Conservation (phyloP, 2,329 filamentous ascomycete genomes). For the Alternaria viburni region DNA sequence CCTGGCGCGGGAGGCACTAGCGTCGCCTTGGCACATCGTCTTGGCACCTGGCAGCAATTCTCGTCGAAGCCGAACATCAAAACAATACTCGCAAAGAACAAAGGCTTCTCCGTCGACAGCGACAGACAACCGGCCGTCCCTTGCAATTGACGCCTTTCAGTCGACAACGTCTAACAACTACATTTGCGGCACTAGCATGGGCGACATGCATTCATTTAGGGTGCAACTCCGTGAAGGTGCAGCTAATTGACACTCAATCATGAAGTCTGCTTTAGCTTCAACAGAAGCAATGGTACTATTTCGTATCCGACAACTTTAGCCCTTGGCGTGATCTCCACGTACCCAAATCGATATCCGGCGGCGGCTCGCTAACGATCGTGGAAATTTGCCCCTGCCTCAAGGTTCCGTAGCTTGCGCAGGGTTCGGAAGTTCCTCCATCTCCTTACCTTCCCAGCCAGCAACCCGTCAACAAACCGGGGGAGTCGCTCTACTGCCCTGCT, state of each 20-base stretch:
- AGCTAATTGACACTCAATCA: neutral
- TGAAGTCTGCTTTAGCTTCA: neutral
- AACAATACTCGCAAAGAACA: neutral
- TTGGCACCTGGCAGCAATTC: neutral
- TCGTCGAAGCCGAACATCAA: neutral
- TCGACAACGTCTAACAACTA: neutral
- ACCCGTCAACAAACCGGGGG: neutral
- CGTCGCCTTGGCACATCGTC: neutral
- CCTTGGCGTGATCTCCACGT: neutral
- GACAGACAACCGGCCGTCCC: neutral
- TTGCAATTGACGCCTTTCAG: neutral
- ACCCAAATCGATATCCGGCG: neutral
- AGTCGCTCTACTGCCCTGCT: neutral
- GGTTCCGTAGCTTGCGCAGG: neutral
- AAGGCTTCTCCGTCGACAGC: neutral
- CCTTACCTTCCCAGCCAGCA: neutral
- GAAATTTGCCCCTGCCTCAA: neutral
- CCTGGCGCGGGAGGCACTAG: neutral
- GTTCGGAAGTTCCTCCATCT: neutral
- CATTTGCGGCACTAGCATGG: neutral
- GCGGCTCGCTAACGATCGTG: neutral
- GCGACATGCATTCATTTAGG: neutral
- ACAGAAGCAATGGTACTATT: neutral
- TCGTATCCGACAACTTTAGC: neutral
- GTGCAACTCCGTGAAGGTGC: neutral